Percentiles rank a stretch among this genome's conserved stretches.
phyloP scores from a whole-genome alignment of 371 early-diverging fungal species.

The Haplosporangium sp. region DNA sequence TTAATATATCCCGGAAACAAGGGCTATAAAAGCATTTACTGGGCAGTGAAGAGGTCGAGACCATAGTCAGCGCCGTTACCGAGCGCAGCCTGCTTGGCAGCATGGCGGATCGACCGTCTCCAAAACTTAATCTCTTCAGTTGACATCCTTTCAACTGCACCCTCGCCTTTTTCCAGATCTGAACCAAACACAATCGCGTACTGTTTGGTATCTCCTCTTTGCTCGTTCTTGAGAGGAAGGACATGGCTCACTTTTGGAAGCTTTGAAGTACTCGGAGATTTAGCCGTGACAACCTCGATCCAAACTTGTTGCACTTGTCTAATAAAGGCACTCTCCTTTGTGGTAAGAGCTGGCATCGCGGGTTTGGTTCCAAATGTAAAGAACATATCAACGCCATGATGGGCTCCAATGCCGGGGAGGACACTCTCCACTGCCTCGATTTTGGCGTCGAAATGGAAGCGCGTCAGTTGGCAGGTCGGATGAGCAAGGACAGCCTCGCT shows the following conservation, averaged over 20 bases:
- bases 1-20: too few species aligned
- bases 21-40: too few species aligned
- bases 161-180: not conserved
- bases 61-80: not conserved
- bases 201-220: not conserved
- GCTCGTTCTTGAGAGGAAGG: not conserved
- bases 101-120: not conserved
- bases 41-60: not conserved
- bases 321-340: not conserved
- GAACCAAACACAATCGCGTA: slow-evolving; percentile 11
- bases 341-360: not conserved
- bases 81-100: not conserved
- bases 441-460: slow-evolving; percentile 15
- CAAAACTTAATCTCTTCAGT: not conserved
- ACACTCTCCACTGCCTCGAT: not conserved
- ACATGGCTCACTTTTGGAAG: slow-evolving; percentile 2
- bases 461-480: slow-evolving; percentile 6
- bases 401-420: not conserved
- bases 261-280: not conserved
- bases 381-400: slow-evolving; percentile 8
- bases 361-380: slow-evolving; percentile 4
- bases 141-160: not conserved
- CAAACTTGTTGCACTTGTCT: slow-evolving; percentile 9
- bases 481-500: slow-evolving; percentile 11
- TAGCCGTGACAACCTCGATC: slow-evolving; percentile 18